Evolutionary conservation across 768 basidiomycete species (phyloP).

Genomic region (Solioccasus polychromus): DNA sequence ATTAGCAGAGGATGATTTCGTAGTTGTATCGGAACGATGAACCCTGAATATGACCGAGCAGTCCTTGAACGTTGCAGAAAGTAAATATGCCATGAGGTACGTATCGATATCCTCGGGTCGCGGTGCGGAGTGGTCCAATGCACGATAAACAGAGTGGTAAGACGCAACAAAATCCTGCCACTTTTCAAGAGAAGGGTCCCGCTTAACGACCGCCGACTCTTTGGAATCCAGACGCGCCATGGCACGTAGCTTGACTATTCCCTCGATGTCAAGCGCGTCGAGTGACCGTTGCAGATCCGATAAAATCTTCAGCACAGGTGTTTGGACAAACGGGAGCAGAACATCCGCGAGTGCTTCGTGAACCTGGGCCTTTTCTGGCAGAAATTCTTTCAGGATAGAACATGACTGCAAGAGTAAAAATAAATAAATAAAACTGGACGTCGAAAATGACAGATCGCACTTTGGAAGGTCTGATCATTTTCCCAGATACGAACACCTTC

Average conservation of each 20-base stretch:
- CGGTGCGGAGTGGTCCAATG: conserved; percentile 38
- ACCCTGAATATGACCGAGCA: conserved; percentile 70
- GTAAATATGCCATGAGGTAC: conserved; percentile 70
- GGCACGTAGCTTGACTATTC: conserved; percentile 48
- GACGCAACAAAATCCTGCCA: conserved; percentile 61
- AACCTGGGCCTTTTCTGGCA: conserved; percentile 28
- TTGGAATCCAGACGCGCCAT: conserved; percentile 13
- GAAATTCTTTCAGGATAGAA: conserved; percentile 9
- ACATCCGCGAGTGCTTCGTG: conserved; percentile 50
- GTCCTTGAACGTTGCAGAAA: conserved; percentile 96
- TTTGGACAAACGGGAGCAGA: conserved; percentile 45
- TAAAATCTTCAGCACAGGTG: conserved; percentile 53
- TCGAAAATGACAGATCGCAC: conserved; percentile 37
- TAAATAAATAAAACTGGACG: conserved; percentile 2
- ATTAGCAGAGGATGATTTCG: conserved; percentile 27
- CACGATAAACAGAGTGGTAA: conserved; percentile 41
- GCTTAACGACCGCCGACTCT: conserved; percentile 29
- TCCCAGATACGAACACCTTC: conserved; percentile 71
- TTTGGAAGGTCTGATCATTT: conserved; percentile 52
- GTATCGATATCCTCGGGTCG: conserved; percentile 50
- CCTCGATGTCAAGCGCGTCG: conserved; percentile 84
- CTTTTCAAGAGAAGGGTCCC: conserved; percentile 60
- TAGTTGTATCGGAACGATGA: conserved; percentile 6
- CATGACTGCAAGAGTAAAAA: conserved; percentile 5
- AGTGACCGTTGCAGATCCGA: conserved; percentile 68